Evolutionary conservation across 257 asterid species (phyloP).

Genomic region (Solanum phureja): DNA sequence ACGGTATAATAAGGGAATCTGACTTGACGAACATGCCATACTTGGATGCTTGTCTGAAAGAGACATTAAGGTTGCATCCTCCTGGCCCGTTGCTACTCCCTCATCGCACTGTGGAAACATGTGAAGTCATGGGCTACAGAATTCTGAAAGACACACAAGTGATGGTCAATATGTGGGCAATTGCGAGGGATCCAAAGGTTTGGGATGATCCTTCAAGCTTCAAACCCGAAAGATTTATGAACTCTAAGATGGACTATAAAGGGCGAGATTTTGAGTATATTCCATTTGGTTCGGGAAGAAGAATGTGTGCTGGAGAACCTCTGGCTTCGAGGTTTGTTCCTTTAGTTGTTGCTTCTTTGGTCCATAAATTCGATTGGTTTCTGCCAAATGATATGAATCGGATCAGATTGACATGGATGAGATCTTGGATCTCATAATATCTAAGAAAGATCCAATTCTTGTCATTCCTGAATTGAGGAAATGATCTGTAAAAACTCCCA

Average conservation of each 20-base stretch:
- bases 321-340: background rate
- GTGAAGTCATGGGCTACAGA: slow-evolving; percentile 1
- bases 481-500: background rate
- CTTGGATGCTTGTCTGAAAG: background rate
- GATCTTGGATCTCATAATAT: background rate
- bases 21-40: background rate
- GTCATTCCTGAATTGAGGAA: slow-evolving; percentile 1
- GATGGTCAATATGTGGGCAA: background rate
- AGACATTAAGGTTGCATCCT: slow-evolving; percentile 4
- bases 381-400: background rate
- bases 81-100: slow-evolving; percentile 3
- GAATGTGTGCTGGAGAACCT: slow-evolving; percentile 4
- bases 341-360: background rate
- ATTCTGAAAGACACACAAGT: slow-evolving; percentile 1
- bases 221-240: slow-evolving; percentile 1
- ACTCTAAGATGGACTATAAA: background rate
- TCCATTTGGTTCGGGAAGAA: background rate
- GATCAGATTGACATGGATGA: background rate
- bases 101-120: background rate
- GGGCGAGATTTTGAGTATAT: background rate
- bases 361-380: background rate
- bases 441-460: background rate
- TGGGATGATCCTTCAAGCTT: background rate
- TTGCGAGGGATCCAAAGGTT: background rate
- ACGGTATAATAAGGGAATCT: background rate